Evolutionary conservation across 352 stramenopile genomes (phyloP), one percentile per base, ranked within the genome.

Genomic region (Halophytophthora batemanensis): DNA sequence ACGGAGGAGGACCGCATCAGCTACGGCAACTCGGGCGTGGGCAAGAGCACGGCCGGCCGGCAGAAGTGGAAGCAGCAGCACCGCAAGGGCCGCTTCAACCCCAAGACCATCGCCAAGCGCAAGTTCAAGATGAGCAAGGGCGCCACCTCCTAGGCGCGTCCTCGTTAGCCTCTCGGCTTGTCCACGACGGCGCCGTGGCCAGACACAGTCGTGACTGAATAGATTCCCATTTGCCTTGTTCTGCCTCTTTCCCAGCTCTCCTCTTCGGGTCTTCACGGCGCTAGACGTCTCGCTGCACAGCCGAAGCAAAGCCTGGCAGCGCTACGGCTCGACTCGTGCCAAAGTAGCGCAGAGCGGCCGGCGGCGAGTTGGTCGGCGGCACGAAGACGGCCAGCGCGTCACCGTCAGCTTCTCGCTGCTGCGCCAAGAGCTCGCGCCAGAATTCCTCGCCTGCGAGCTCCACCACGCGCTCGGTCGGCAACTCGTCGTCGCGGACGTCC

Each of bases 41-140:
- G 96, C 33, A 93, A 96, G 73, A 97, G 88, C 55, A 89, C 91
- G 52, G 81, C 95, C 29, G 95, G 95, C 25, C 76, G 97, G 54
- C 95, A 97, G 80, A 85, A 94, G 53, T 99, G 97, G 96, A 95
- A 95, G 63, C 66, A 85, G 62, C 62, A 76, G 57, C 85, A 92
- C 57, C 79, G 83, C 48, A 90, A 87, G 61, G 97, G 97, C 37
- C 88, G 96, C 51, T 99, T 92, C 54, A 95, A 95, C 76, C 82
- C 82, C 23, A 94, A 95, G 59, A 92, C 80, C 56, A 90, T 91
- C 44, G 74, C 81, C 60, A 95, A 95, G 82, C 88, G 87, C 61
- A 85, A 85, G 51, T 86, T 52, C 63, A 93, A 85, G 76, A 64
- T 65, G 49, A 81, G 64, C 61, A 82, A 82, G 59, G 79, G 82